Base-by-base conservation (phyloP, 2,329 filamentous ascomycete genomes). In the Colletotrichum chrysophilum region DNA sequence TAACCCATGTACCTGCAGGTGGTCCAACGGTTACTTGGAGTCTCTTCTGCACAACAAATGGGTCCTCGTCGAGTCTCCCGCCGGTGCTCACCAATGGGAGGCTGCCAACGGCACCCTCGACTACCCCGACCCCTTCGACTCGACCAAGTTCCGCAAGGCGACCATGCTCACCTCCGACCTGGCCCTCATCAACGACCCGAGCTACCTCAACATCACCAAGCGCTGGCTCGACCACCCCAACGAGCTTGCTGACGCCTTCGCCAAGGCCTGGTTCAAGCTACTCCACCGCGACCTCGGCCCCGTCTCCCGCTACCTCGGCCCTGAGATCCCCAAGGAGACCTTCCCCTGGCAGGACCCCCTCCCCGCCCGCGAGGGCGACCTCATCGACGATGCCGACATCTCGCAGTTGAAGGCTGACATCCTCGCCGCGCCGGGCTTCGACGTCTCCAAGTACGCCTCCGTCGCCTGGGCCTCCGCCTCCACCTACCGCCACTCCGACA, bases 231-330 rank as follows among this genome's bases (percentile, higher is more conserved):
- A 92, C 78, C 86, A 96, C 85, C 93, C 93, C 3, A 89, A 94
- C 61, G 85, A 94, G 87, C 89, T 96, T 52, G 89, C 88, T 70
- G 91, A 95, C 76, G 92, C 90, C 10, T 96, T 96, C 81, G 88
- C 90, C 26, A 91, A 91, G 66, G 94, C 94, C 16, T 96, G 94
- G 94, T 96, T 95, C 91, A 96, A 96, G 91, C 90, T 96, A 56
- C 88, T 94, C 38, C 94, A 96, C 87, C 94, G 94, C 86, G 94
- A 96, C 83, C 90, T 96, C 86, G 94, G 94, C 18, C 94, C 94
- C 58, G 87, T 91, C 70, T 82, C 89, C 28, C 93, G 93, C 82
- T 96, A 94, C 88, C 81, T 95, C 62, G 94, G 94, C 34, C 94
- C 94, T 2, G 94, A 96, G 84, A 88, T 95, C 21, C 94, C 94